Conservation (phyloP, 169 alveolate species). For the Eimeria necatrix region DNA sequence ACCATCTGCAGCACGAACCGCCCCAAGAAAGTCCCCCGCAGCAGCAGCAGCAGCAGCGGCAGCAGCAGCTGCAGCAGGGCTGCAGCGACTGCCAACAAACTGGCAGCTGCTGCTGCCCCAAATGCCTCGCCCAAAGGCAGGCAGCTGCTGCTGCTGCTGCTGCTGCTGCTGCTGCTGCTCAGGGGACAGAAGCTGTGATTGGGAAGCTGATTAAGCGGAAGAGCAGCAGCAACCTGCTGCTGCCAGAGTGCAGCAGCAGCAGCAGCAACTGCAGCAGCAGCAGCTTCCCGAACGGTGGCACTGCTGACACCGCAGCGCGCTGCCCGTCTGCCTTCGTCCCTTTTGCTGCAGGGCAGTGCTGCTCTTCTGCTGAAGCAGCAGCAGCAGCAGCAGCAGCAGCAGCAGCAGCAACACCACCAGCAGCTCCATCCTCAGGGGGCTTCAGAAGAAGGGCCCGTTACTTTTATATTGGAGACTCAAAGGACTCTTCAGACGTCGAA, state of each 20-base stretch:
- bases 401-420: background rate
- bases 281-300: background rate
- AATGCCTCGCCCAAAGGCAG: background rate
- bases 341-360: background rate
- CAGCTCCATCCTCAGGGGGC: background rate
- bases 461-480: slow-evolving; percentile 36
- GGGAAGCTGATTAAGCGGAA: background rate
- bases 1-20: too few species aligned
- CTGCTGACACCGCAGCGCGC: background rate
- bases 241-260: slow-evolving; percentile 26
- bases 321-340: background rate
- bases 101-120: background rate
- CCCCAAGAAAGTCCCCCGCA: background rate
- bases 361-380: background rate
- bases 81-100: background rate
- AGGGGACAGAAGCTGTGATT: background rate
- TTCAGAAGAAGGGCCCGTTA: slow-evolving; percentile 1
- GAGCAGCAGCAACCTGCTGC: slow-evolving; percentile 53
- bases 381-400: slow-evolving; percentile 33
- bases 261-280: slow-evolving; percentile 36
- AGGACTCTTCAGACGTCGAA: background rate
- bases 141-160: background rate
- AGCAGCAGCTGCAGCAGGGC: background rate
- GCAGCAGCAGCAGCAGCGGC: background rate
- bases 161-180: background rate